Conservation (phyloP, 2,329 filamentous ascomycete species). For the Aspergillus oerlinghausenensis region DNA sequence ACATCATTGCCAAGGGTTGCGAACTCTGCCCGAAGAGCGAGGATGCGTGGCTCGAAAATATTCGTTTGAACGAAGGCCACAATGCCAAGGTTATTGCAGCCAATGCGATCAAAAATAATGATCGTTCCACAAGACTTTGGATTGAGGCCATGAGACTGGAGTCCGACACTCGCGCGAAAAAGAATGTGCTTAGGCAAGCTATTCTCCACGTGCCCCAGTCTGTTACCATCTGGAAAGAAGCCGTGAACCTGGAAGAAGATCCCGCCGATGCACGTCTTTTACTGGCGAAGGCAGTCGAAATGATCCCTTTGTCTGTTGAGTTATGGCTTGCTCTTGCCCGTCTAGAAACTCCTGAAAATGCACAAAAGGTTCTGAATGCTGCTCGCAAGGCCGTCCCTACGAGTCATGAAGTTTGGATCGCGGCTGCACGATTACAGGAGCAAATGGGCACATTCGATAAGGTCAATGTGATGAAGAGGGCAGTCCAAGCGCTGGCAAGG, state of each 20-base stretch:
- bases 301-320: conserved; percentile 89
- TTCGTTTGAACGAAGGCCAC: conserved; percentile 82
- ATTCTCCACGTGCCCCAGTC: conserved; percentile 91
- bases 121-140: conserved; percentile 84
- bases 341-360: conserved; percentile 83
- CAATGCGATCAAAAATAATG: conserved; percentile 87
- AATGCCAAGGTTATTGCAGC: conserved; percentile 96
- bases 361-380: conserved; percentile 90
- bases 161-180: conserved; percentile 75
- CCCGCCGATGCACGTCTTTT: conserved; percentile 80
- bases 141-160: conserved; percentile 93
- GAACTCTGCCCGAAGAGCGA: conserved; percentile 89
- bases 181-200: conserved; percentile 86
- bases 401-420: conserved; percentile 95
- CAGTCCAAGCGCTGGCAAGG: conserved; percentile 78
- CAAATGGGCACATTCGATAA: conserved; percentile 79
- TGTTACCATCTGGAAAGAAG: conserved; percentile 95
- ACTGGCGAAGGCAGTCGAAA: conserved; percentile 89
- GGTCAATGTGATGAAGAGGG: conserved; percentile 91
- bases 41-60: conserved; percentile 94
- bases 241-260: conserved; percentile 91
- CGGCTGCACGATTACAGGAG: conserved; percentile 80
- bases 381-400: conserved; percentile 91
- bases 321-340: conserved; percentile 91
- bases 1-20: conserved; percentile 81